Evolutionary conservation across 2,329 filamentous ascomycete genomes (phyloP).

Genomic region (Orbilia javanica): DNA sequence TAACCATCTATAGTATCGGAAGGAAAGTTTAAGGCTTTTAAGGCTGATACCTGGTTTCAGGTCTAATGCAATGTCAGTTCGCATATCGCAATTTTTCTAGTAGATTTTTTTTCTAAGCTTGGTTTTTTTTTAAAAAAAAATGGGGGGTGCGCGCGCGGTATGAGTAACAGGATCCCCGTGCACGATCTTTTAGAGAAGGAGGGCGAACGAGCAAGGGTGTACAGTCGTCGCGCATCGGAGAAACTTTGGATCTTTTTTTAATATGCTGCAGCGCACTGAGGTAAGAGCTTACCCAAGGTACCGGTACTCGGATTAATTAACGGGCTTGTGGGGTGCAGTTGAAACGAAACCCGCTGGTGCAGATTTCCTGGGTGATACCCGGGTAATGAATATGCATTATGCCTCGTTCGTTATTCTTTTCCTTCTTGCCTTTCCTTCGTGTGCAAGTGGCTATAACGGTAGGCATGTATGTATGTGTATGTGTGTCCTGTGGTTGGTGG

Average conservation of each 20-base stretch:
- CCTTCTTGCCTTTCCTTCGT: background rate
- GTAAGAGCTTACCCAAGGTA: constrained; percentile 34
- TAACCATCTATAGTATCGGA: constrained; percentile 10
- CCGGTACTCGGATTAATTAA: constrained; percentile 49
- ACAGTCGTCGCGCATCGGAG: constrained; percentile 41
- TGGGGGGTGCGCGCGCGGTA: too few species aligned
- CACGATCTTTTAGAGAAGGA: constrained; percentile 19
- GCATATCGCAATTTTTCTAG: constrained; percentile 4
- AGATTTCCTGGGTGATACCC: constrained; percentile 14
- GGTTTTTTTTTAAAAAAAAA: background rate
- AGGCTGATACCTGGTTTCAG: constrained; percentile 18
- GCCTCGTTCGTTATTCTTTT: background rate
- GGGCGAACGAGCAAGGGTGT: constrained; percentile 14
- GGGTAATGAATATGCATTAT: constrained; percentile 6
- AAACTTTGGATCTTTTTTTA: constrained; percentile 13
- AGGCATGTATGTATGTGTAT: background rate
- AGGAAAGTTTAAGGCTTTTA: constrained; percentile 4
- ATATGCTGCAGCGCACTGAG: background rate
- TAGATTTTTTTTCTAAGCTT: background rate
- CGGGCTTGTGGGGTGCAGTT: constrained; percentile 47
- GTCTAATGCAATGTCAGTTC: constrained; percentile 13
- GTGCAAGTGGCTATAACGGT: background rate
- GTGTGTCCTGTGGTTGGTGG: background rate
- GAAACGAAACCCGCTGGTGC: constrained; percentile 42
- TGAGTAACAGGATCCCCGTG: constrained; percentile 13